These are phyloP conservation scores for Phytophthora cryptogea DNA, from an alignment of 352 stramenopile species.

Conservation along the genomic window DNA sequence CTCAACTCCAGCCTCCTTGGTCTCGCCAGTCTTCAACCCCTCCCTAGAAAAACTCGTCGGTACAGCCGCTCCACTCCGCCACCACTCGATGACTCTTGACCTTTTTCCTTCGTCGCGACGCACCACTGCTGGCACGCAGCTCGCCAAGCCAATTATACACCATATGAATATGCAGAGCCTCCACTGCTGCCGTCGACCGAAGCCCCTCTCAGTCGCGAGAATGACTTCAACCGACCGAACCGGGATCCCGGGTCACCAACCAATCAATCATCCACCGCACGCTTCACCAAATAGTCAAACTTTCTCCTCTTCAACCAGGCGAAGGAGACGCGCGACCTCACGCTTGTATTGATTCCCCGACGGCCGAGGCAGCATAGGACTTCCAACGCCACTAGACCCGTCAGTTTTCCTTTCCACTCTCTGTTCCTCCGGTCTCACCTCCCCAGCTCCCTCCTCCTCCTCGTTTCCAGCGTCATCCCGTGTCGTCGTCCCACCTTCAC, in stretches of 20 bases:
- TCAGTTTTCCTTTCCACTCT: conserved; percentile 29
- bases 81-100: conserved; percentile 34
- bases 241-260: conserved; percentile 5
- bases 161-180: conserved; percentile 44
- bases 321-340: conserved; percentile 16
- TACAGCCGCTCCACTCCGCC: conserved; percentile 22
- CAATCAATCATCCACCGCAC: conserved; percentile 32
- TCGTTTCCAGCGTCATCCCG: conserved; percentile 5
- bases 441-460: conserved; percentile 16
- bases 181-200: conserved; percentile 26
- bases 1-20: conserved; percentile 4
- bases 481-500: conserved; percentile 35
- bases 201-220: conserved; percentile 18
- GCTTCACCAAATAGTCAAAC: conserved; percentile 34
- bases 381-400: conserved; percentile 30
- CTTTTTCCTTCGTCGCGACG: conserved; percentile 8
- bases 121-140: conserved; percentile 14
- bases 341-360: conserved; percentile 34
- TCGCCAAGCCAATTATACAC: conserved; percentile 36
- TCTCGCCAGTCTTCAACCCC: conserved; percentile 27
- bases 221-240: conserved; percentile 26
- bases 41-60: conserved; percentile 21
- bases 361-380: conserved; percentile 21
- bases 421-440: conserved; percentile 33
- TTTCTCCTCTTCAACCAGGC: conserved; percentile 21